Percentiles rank a stretch among this genome's conserved stretches.
Conservation (phyloP, 495 filamentous ascomycete species). For the Penicillium ochrochloron region DNA sequence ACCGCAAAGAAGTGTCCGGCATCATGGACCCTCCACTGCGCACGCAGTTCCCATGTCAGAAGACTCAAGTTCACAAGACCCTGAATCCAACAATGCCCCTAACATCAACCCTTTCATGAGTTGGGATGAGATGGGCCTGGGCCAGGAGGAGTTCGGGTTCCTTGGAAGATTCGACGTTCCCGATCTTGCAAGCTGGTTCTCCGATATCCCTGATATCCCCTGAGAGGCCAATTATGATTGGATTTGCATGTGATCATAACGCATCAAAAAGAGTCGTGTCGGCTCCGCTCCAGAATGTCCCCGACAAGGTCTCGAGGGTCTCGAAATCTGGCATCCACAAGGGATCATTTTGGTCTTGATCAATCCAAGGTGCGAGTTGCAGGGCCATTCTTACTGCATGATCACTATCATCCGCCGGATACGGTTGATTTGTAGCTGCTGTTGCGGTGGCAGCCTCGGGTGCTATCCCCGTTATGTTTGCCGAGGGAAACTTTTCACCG, state of each 20-base stretch:
- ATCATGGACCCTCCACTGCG: constrained; percentile 7
- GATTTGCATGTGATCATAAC: constrained; percentile 22
- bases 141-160: constrained; percentile 38
- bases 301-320: constrained; percentile 47
- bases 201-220: constrained; percentile 33
- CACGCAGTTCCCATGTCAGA: constrained; percentile 2
- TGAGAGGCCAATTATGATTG: background rate
- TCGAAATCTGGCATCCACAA: constrained; percentile 56
- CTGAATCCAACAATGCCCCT: constrained; percentile 11
- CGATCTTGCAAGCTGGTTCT: constrained; percentile 46
- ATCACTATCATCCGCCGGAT: constrained; percentile 27
- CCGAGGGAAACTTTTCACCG: constrained; percentile 22
- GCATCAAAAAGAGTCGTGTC: constrained; percentile 43
- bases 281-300: constrained; percentile 40
- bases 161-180: constrained; percentile 36
- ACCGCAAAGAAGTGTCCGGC: constrained; percentile 5
- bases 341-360: constrained; percentile 45
- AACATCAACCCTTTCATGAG: constrained; percentile 26
- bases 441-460: constrained; percentile 15
- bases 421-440: constrained; percentile 16
- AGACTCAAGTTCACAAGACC: constrained; percentile 2
- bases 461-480: constrained; percentile 22
- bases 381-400: constrained; percentile 52
- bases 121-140: constrained; percentile 31
- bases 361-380: constrained; percentile 52